Evolutionary conservation across 371 early-diverging fungal genomes (phyloP), one percentile per base, ranked within the genome.

Genomic region (Mortierella sp.): DNA sequence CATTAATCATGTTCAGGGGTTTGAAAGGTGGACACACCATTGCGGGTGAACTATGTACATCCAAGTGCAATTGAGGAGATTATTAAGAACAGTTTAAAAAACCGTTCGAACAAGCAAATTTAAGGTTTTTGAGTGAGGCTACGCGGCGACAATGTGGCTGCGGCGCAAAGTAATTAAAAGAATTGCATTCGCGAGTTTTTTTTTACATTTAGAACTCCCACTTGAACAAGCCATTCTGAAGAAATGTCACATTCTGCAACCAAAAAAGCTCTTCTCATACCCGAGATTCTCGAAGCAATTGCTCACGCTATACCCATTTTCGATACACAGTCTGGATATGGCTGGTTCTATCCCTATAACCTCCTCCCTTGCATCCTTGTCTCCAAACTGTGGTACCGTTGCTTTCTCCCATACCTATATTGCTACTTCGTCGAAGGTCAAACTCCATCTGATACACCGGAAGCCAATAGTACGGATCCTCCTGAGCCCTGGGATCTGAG

Each of bases 381-480:
- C 32, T 68, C 58, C n/a, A 68, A 64, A 16, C 58, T 57, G 11
- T 73, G 74, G 74, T 43, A 73, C 57, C 51, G 37, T 47, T 68
- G 68, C 16, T 73, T 73, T 49, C 55, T 68, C 12, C 74, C 74
- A 2, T 39, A 63, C 37, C 59, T 73, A 20, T 73, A 73, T 40
- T 45, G 47, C 70, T 63, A 57, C 52, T 58, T 20, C 43, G 20
- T 57, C 37, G 63, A 62, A 28, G 1, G 6, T 26, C 58, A 54
- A 18, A 8, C 4, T 47, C 47, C 20, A 5, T 47, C 52, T 10
- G 52, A 52, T 22, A 3, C 4, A 52, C 3, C 52, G 3, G n/a
- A n/a, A 22, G 20, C 51, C n/a, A n/a, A n/a, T n/a, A n/a, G n/a
- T n/a, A n/a, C n/a, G n/a, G n/a, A n/a, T n/a, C n/a, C n/a, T 35